Evolutionary conservation across 139 green algal genomes (phyloP), one percentile per base, ranked within the genome.

Genomic region (Ettlia oleoabundans): DNA sequence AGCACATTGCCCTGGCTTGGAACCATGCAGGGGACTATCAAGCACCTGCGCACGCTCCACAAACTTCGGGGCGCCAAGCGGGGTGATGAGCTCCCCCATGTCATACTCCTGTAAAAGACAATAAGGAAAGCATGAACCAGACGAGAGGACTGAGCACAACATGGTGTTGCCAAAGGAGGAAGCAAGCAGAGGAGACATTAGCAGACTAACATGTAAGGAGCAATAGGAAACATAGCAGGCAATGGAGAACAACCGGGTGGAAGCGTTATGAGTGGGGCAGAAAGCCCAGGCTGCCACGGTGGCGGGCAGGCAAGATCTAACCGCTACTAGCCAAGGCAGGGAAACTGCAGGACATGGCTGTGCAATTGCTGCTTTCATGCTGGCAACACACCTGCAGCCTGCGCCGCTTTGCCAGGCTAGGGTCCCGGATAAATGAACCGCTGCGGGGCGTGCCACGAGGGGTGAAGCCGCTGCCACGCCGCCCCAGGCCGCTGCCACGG

Each of bases 21-120:
- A 4, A 2, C 19, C 15, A 26, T 30, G 65, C 37, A 72, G 18
- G 35, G 35, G 8, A 6, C 35, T 3, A 2, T 72, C 13, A 8
- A 35, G 0, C 62, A 88, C 84, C 67, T 83, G 70, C 58, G 66
- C 32, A 10, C 88, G 77, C 80, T 92, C 88, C 42, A 92, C 85
- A 74, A 87, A 91, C 65, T 90, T 90, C 66, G 85, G 88, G 1
- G 77, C 71, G 13, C 77, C 81, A 30, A 78, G 53, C 26, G 58
- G 37, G 33, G 72, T 82, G 32, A 89, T 26, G 2, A 91, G 43
- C 42, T 91, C 87, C 5, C 53, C 62, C 19, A 89, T 24, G 15
- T 82, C 72, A 8, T 71, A 84, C 33, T 91, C 68, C 47, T 78
- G 76, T n/a, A 58, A 15, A 22, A 47, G 43, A 32, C 40, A 32